Evolutionary conservation across 345 rosid species (phyloP).

Genomic region (Trapa incisa): DNA sequence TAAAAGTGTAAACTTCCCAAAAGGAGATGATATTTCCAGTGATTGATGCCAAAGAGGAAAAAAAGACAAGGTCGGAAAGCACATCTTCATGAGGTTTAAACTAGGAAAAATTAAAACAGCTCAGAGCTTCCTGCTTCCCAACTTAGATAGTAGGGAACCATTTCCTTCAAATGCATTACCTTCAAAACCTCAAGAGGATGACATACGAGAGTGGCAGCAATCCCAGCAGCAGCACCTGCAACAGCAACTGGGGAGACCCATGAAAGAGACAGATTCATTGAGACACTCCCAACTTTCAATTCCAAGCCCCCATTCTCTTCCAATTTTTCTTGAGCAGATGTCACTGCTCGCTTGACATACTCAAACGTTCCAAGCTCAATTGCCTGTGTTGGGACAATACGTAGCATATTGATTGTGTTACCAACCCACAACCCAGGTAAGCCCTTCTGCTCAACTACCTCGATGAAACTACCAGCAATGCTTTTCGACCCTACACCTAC

Average conservation of each 20-base stretch:
- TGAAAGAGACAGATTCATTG: conserved; percentile 45
- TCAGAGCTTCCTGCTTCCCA: no score
- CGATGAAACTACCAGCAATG: conserved; percentile 81
- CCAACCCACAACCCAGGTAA: conserved; percentile 99
- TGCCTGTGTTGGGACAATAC: conserved; percentile 93
- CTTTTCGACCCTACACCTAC: conserved; percentile 91
- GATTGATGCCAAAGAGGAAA: no score
- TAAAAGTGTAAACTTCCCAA: no score
- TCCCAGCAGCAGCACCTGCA: conserved; percentile 96
- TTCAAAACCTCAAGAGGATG: conserved; percentile 98
- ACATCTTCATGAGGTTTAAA: no score
- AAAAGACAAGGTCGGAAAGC: no score
- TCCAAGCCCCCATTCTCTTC: conserved; percentile 35
- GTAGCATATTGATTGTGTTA: conserved; percentile 79
- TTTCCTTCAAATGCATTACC: conserved; percentile 24
- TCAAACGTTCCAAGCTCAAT: conserved; percentile 93
- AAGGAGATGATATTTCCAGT: no score
- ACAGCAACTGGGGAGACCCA: conserved; percentile 94
- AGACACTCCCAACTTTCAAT: conserved; percentile 51
- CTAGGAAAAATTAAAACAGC: no score
- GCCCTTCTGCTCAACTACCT: conserved; percentile 83
- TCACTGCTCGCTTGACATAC: conserved; percentile 73
- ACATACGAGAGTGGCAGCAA: conserved; percentile 78
- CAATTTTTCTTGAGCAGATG: conserved; percentile 61
- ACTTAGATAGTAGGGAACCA: no score